Conservation (phyloP, 768 basidiomycete species). For the Agrocybe pediades region DNA sequence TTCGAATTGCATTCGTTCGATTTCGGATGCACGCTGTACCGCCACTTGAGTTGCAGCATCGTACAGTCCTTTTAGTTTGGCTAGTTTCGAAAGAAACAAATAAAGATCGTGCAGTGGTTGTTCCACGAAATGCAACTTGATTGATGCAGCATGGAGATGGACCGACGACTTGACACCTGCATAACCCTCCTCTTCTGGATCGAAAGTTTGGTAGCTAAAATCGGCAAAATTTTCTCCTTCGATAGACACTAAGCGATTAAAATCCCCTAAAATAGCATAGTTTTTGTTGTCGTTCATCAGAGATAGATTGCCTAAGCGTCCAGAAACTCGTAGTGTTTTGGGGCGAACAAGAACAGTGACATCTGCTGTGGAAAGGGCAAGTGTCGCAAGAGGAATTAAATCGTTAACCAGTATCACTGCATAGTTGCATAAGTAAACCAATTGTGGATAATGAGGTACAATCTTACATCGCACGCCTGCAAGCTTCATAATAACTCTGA, state of each 20-base stretch:
- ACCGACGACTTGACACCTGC: slow-evolving; percentile 84
- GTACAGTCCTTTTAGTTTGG: slow-evolving; percentile 90
- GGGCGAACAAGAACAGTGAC: slow-evolving; percentile 74
- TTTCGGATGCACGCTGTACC: slow-evolving; percentile 88
- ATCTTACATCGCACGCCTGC: slow-evolving; percentile 82
- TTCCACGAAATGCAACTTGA: slow-evolving; percentile 88
- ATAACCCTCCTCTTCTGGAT: slow-evolving; percentile 68
- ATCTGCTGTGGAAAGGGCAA: slow-evolving; percentile 89
- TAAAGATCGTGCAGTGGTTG: slow-evolving; percentile 89
- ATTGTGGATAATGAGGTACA: slow-evolving; percentile 18
- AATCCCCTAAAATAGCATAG: slow-evolving; percentile 57
- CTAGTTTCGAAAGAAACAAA: slow-evolving; percentile 80
- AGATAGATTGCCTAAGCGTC: slow-evolving; percentile 80
- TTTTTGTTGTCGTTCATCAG: slow-evolving; percentile 71
- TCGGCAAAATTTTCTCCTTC: slow-evolving; percentile 94
- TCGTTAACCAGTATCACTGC: slow-evolving; percentile 83
- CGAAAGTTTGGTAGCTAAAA: slow-evolving; percentile 91
- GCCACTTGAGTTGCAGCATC: slow-evolving; percentile 94
- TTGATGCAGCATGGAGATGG: slow-evolving; percentile 81
- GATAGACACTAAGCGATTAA: slow-evolving; percentile 88
- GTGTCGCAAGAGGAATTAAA: slow-evolving; percentile 71
- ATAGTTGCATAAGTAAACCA: neutral
- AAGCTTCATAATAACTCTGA: slow-evolving; percentile 80
- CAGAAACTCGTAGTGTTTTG: slow-evolving; percentile 76
- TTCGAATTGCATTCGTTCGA: slow-evolving; percentile 92